phyloP scores from a whole-genome alignment of 371 early-diverging fungal species.

The Actinomortierella wolfii region DNA sequence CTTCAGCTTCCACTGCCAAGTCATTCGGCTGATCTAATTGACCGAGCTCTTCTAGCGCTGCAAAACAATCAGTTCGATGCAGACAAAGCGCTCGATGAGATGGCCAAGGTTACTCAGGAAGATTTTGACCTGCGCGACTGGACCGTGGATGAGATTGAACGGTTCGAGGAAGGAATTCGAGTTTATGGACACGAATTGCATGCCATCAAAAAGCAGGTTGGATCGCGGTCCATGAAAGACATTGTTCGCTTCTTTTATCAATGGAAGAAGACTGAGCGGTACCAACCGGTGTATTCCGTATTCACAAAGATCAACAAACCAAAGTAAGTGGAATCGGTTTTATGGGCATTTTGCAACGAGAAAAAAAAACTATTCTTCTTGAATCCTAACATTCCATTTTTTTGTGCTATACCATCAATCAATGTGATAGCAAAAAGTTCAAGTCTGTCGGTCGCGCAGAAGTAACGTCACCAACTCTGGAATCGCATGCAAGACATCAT shows the following conservation, averaged over 20 bases:
- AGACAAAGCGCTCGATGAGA: constrained; percentile 56
- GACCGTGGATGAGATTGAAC: constrained; percentile 60
- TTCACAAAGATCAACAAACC: constrained; percentile 74
- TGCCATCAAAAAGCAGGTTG: constrained; percentile 59
- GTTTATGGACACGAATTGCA: constrained; percentile 76
- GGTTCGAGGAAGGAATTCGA: constrained; percentile 72
- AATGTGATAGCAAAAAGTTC: constrained; percentile 54
- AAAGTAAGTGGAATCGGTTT: constrained; percentile 48
- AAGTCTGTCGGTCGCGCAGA: constrained; percentile 43
- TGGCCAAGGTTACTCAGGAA: constrained; percentile 51
- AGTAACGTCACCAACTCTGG: constrained; percentile 21
- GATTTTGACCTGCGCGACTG: constrained; percentile 66
- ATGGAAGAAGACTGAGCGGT: constrained; percentile 77
- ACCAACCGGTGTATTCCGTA: constrained; percentile 69
- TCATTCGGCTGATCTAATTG: constrained; percentile 63
- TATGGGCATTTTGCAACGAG: not conserved
- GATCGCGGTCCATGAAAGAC: constrained; percentile 64
- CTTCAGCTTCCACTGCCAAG: constrained; percentile 49
- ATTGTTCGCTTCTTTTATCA: constrained; percentile 72
- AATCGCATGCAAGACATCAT: not conserved
- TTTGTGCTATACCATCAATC: too few species aligned
- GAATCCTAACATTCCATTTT: too few species aligned
- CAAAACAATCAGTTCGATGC: constrained; percentile 61
- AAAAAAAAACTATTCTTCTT: not conserved
- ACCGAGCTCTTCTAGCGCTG: constrained; percentile 64